A percentile compares a stretch with the other conserved stretches of the same genome.
Evolutionary conservation across 2,329 filamentous ascomycete genomes (phyloP).

Genomic region (Berkeleyomyces basicola): DNA sequence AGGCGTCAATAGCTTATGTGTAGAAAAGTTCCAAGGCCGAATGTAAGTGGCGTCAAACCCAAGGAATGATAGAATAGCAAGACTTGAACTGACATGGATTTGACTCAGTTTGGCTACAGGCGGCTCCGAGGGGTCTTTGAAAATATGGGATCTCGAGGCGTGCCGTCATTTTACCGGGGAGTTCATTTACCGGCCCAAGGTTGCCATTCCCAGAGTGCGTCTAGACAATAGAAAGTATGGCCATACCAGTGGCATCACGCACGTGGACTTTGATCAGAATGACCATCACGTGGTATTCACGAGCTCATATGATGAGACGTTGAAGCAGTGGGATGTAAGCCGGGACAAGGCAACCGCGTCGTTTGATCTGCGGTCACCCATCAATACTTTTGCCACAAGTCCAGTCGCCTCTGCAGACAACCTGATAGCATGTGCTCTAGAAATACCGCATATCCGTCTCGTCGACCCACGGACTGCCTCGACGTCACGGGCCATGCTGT

Average conservation of each 20-base stretch:
- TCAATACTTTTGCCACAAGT: conserved; percentile 66
- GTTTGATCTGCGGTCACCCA: conserved; percentile 50
- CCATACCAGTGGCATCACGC: conserved; percentile 58
- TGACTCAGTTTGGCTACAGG: conserved; percentile 55
- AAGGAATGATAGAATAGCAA: background rate
- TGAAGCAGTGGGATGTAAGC: conserved; percentile 59
- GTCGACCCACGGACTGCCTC: conserved; percentile 38
- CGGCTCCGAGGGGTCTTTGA: conserved; percentile 69
- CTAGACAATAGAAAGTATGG: conserved; percentile 18
- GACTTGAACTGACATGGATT: background rate
- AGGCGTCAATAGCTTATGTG: conserved; percentile 61
- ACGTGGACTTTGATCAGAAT: conserved; percentile 63
- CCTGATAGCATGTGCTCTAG: conserved; percentile 75
- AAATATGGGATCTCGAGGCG: conserved; percentile 71
- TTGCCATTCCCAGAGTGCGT: conserved; percentile 30
- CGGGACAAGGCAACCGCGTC: conserved; percentile 43
- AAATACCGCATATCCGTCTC: conserved; percentile 67
- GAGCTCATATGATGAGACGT: conserved; percentile 58
- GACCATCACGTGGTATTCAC: conserved; percentile 61
- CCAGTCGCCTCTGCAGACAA: conserved; percentile 49
- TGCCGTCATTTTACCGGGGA: conserved; percentile 27
- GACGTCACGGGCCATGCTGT: conserved; percentile 50
- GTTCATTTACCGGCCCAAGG: conserved; percentile 38
- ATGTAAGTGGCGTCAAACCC: conserved; percentile 32
- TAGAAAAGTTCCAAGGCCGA: conserved; percentile 68